Evolutionary conservation across 2,329 filamentous ascomycete species (phyloP), one percentile per base, ranked within the genome.

Genomic region (Apiospora marii): DNA sequence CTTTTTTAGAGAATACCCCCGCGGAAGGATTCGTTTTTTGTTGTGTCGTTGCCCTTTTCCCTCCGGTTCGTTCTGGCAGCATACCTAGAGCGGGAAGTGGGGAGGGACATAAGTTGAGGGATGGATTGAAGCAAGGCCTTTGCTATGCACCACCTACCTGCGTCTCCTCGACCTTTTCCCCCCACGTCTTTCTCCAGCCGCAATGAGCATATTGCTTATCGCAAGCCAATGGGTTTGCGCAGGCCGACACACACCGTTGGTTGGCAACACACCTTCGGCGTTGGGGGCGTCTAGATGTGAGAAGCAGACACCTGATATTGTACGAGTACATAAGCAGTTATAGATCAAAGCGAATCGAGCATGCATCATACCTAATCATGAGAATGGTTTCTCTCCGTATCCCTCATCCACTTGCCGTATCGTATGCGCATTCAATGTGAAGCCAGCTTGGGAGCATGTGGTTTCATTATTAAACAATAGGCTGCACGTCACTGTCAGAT

Each of bases 21-120:
- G 74, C 75, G 75, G 75, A 69, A 70, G 73, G 69, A 71, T 43
- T 67, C 71, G 72, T 72, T 71, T 44, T 70, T 69, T 67, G 69
- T 51, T n/a, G 27, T 41, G 37, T 61, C 24, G 13, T 70, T 70
- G 67, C 4, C 22, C 71, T 70, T 48, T 71, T 70, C 49, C 70
- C 46, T 22, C 49, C 27, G 12, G 70, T 69, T 68, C 10, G 30
- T 67, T 34, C n/a, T 41, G 4, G 8, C 19, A 64, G 58, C 34
- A 41, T n/a, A 30, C 27, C 44, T 19, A n/a, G 58, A 64, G 58
- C 24, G 58, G 58, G 19, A 19, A 64, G 58, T 41, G 58, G 58
- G 58, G 58, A 64, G 34, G 16, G 41, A 64, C 19, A 64, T 5
- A 61, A 27, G 49, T 14, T 10, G 49, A 51, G 10, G 49, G 19